phyloP scores from a whole-genome alignment of 345 rosid species.

The Psidium friedrichsthalianum region DNA sequence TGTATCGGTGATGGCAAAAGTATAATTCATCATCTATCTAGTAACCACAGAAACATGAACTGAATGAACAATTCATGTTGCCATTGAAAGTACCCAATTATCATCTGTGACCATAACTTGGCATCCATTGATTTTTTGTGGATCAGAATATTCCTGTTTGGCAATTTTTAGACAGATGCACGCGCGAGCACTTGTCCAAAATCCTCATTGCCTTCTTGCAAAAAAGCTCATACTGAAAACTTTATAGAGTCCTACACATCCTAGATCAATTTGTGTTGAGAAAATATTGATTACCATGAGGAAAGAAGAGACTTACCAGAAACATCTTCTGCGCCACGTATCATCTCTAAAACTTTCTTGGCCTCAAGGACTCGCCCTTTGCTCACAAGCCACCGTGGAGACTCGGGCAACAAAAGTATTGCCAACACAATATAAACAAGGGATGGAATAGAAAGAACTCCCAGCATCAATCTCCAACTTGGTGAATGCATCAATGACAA shows the following conservation, averaged over 20 bases:
- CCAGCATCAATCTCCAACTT: conserved; percentile 97
- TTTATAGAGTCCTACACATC: neutral
- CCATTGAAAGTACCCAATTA: neutral
- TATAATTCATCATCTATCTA: neutral
- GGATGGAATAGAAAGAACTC: conserved; percentile 82
- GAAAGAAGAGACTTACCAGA: conserved; percentile 42
- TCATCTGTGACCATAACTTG: neutral
- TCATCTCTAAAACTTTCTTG: conserved; percentile 64
- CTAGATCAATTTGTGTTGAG: neutral
- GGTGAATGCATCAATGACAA: conserved; percentile 68
- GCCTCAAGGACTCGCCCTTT: conserved; percentile 95
- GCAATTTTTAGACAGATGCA: neutral
- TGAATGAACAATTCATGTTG: neutral
- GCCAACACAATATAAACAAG: conserved; percentile 47
- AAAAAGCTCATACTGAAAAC: neutral
- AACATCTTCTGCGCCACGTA: conserved; percentile 82
- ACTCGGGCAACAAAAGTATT: conserved; percentile 77
- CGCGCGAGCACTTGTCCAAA: neutral
- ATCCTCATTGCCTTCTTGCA: neutral
- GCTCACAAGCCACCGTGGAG: conserved; percentile 97
- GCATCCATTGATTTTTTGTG: neutral
- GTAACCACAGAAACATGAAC: neutral
- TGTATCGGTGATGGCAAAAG: neutral
- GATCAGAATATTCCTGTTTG: neutral
- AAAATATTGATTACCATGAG: neutral